Evolutionary conservation across 2,329 filamentous ascomycete species (phyloP).

Genomic region (Fusarium subglutinans): DNA sequence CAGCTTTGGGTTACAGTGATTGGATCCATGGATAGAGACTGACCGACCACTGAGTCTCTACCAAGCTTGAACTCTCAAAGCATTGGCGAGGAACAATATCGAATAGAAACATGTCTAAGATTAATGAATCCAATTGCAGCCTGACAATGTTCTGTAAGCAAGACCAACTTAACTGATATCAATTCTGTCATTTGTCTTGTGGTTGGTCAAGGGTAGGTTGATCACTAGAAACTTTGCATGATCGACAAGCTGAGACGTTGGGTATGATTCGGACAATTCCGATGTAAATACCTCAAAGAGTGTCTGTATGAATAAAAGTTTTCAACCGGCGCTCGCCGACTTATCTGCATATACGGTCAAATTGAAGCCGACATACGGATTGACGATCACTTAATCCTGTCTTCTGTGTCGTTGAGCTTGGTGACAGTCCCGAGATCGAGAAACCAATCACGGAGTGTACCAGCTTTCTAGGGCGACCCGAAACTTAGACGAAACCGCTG

Average conservation of each 20-base stretch:
- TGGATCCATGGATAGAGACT: background rate
- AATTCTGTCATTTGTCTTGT: background rate
- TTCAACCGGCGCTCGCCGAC: background rate
- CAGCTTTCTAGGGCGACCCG: slow-evolving; percentile 3
- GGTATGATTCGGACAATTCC: slow-evolving; percentile 8
- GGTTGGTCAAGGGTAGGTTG: slow-evolving; percentile 9
- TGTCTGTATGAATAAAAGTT: background rate
- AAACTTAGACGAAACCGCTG: slow-evolving; percentile 21
- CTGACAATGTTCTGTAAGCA: background rate
- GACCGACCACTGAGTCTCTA: background rate
- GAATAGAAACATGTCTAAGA: background rate
- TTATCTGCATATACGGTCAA: background rate
- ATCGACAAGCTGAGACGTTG: slow-evolving; percentile 1
- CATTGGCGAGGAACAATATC: background rate
- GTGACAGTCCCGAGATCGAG: background rate
- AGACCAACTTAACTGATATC: background rate
- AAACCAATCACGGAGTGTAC: slow-evolving; percentile 14
- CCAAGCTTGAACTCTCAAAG: background rate
- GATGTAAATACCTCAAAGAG: background rate
- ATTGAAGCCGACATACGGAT: background rate
- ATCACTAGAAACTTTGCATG: background rate
- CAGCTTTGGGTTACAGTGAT: background rate
- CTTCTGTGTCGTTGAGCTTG: slow-evolving; percentile 11
- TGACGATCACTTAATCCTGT: slow-evolving; percentile 3
- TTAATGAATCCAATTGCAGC: background rate